Percentiles rank a stretch among this genome's conserved stretches.
These are phyloP conservation scores for Fistulifera solaris DNA, from an alignment of 108 stramenopile genomes.

Conservation along the genomic window DNA sequence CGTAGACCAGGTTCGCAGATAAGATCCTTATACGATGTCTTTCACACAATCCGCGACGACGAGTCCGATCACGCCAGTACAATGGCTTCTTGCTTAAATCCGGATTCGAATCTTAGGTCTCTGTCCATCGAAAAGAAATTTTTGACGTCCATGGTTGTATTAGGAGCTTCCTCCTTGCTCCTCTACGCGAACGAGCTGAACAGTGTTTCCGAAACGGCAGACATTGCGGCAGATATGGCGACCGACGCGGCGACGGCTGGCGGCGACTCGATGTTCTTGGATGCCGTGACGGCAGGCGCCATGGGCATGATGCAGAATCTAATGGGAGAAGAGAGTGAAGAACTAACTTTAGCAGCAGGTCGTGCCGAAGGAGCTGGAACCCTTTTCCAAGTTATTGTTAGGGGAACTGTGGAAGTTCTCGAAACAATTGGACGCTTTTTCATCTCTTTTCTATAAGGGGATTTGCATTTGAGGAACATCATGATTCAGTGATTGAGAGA, in stretches of 20 bases:
- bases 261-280: constrained; percentile 1
- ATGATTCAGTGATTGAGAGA: no score
- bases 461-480: no score
- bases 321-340: not conserved
- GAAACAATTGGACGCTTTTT: no score
- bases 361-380: not conserved
- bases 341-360: no score
- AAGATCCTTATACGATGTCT: constrained; percentile 47
- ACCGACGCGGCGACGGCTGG: not conserved
- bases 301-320: not conserved
- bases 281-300: constrained; percentile 1
- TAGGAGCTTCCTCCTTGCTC: constrained; percentile 1
- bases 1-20: constrained; percentile 27
- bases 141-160: not conserved
- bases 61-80: constrained; percentile 51
- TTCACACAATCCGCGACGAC: constrained; percentile 40
- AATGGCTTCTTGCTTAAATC: constrained; percentile 12
- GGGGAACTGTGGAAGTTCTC: no score
- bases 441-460: no score
- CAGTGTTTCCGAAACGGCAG: not conserved
- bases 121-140: constrained; percentile 12
- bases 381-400: no score
- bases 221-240: not conserved
- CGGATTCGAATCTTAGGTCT: constrained; percentile 4
- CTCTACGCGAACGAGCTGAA: not conserved